These are phyloP conservation scores for Trichoderma lentiforme DNA, from an alignment of 2,329 filamentous ascomycete genomes.

Conservation along the genomic window DNA sequence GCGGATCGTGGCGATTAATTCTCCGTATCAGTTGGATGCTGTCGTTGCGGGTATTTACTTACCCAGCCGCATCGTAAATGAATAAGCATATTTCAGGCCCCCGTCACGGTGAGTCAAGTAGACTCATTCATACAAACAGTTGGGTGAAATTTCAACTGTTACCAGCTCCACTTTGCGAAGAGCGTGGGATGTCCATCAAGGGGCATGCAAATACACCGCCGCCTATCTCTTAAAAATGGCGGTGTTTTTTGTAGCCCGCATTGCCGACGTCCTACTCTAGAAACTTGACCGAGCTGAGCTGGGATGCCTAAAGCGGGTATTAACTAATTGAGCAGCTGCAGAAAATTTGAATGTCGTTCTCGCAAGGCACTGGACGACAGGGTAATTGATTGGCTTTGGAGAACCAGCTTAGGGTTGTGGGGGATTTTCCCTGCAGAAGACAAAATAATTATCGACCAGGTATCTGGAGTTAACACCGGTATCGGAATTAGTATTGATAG, in stretches of 20 bases:
- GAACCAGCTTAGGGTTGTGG: neutral
- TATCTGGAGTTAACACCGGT: neutral
- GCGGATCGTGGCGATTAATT: neutral
- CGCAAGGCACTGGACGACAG: neutral
- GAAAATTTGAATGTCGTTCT: neutral
- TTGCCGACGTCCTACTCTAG: neutral
- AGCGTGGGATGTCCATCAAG: neutral
- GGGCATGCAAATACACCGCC: neutral
- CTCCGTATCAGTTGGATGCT: neutral
- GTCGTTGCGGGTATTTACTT: neutral
- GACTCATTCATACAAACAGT: neutral
- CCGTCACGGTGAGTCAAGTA: neutral
- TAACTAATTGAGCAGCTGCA: neutral
- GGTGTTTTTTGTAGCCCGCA: neutral
- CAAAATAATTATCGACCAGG: neutral
- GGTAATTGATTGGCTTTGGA: neutral
- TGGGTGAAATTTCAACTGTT: neutral
- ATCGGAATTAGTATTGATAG: neutral
- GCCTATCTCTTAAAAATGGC: neutral
- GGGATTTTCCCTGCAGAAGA: neutral
- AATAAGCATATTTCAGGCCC: neutral
- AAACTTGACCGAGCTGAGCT: neutral
- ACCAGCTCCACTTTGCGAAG: neutral
- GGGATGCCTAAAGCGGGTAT: neutral
- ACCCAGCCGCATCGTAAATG: neutral